These are phyloP conservation scores for Capsicum chinense DNA, from an alignment of 257 asterid genomes.

Conservation along the genomic window DNA sequence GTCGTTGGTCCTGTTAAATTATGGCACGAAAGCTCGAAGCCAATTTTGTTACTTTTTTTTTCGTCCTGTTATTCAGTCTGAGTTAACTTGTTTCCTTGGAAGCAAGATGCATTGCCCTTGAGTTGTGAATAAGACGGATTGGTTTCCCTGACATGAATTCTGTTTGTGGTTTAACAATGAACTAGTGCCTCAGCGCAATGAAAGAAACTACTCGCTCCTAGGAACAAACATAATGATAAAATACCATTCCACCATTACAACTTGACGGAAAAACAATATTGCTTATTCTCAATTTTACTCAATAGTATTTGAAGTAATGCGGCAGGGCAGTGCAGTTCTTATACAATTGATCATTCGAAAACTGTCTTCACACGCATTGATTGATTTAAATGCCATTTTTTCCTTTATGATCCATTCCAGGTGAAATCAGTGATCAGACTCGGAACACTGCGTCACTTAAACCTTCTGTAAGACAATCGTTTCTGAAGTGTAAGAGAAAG, in stretches of 20 bases:
- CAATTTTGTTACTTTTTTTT: background rate
- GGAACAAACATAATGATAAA: no score
- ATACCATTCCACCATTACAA: no score
- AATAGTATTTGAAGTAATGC: background rate
- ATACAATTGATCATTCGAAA: background rate
- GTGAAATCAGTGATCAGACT: background rate
- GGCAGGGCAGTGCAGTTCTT: background rate
- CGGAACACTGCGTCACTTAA: background rate
- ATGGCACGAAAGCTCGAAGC: background rate
- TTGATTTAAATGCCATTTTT: background rate
- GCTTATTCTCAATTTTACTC: background rate
- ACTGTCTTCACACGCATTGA: background rate
- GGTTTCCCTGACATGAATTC: background rate
- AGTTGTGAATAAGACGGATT: conserved; percentile 22
- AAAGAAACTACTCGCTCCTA: no score
- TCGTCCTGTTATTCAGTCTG: background rate
- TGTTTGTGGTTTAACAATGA: background rate
- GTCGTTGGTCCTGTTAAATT: background rate
- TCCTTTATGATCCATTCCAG: background rate
- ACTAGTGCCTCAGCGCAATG: no score
- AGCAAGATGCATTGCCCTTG: background rate
- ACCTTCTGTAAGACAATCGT: no score
- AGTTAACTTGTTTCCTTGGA: background rate
- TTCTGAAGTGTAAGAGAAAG: no score
- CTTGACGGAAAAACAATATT: no score